A percentile compares a stretch with the other conserved stretches of the same genome.
phyloP scores from a whole-genome alignment of 768 basidiomycete species.

The Suillus bovinus region DNA sequence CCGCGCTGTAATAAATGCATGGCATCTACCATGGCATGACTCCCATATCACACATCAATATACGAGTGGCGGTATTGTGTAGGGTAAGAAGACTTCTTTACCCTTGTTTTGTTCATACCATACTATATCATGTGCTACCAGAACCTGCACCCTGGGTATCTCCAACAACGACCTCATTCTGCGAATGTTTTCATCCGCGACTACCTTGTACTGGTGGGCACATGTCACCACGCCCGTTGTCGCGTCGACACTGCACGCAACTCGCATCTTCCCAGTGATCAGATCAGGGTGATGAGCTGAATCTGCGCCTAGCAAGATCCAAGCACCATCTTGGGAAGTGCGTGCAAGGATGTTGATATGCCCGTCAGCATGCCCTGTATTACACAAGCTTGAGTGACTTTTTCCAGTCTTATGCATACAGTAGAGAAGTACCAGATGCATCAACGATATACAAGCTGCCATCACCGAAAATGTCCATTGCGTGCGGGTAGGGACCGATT shows the following conservation, averaged over 20 bases:
- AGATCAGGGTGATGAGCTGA: constrained; percentile 53
- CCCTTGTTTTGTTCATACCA: constrained; percentile 52
- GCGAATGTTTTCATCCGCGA: constrained; percentile 43
- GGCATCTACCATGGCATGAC: background rate
- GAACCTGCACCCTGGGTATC: constrained; percentile 41
- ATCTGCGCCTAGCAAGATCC: constrained; percentile 55
- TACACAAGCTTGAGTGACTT: background rate
- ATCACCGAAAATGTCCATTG: constrained; percentile 53
- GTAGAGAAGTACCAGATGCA: constrained; percentile 34
- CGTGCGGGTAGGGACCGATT: constrained; percentile 48
- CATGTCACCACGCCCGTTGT: constrained; percentile 33
- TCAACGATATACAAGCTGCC: constrained; percentile 56
- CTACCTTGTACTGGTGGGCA: constrained; percentile 43
- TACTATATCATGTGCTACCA: constrained; percentile 53
- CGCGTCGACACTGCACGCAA: constrained; percentile 28
- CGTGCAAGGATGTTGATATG: constrained; percentile 55
- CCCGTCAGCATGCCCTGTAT: constrained; percentile 45
- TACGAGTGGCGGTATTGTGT: constrained; percentile 17
- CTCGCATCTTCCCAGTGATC: constrained; percentile 40
- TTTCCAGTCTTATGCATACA: background rate
- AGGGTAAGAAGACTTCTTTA: constrained; percentile 37
- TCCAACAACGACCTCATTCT: constrained; percentile 40
- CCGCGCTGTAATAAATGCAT: background rate
- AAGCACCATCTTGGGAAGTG: constrained; percentile 48
- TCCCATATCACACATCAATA: background rate